Conservation (phyloP, 2,329 filamentous ascomycete genomes). For the Orbilia oligospora region DNA sequence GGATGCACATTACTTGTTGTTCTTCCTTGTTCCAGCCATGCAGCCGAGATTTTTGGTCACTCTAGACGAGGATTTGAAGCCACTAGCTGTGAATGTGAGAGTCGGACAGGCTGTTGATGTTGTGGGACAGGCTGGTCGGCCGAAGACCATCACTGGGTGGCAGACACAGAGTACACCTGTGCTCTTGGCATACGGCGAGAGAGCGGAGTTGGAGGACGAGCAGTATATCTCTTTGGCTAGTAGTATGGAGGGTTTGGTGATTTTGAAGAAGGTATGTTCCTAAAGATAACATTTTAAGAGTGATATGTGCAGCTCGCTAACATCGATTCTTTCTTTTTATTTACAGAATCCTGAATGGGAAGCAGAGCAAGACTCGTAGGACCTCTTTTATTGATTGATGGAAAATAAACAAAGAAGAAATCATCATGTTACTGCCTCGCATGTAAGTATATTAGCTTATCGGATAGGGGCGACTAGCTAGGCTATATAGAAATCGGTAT, state of each 20-base stretch:
- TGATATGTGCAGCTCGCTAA: background rate
- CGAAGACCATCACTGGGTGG: slow-evolving; percentile 99
- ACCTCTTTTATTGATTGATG: background rate
- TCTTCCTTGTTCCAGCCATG: slow-evolving; percentile 97
- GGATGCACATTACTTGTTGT: slow-evolving; percentile 90
- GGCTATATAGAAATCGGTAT: slow-evolving; percentile 54
- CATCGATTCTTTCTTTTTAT: background rate
- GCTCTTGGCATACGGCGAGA: slow-evolving; percentile 90
- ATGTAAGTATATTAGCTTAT: slow-evolving; percentile 57
- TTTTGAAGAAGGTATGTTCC: slow-evolving; percentile 81
- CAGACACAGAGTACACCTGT: slow-evolving; percentile 99
- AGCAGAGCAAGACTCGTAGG: slow-evolving; percentile 58
- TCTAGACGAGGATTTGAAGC: slow-evolving; percentile 92
- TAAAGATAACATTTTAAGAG: background rate
- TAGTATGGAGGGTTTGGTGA: slow-evolving; percentile 93
- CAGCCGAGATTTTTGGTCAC: slow-evolving; percentile 96
- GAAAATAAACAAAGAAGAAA: slow-evolving; percentile 3
- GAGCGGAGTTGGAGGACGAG: slow-evolving; percentile 97
- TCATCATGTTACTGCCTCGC: slow-evolving; percentile 21
- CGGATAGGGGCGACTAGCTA: slow-evolving; percentile 28
- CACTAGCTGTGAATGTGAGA: slow-evolving; percentile 93
- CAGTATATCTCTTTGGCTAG: slow-evolving; percentile 93
- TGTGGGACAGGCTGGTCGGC: slow-evolving; percentile 94
- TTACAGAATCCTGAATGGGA: slow-evolving; percentile 58
- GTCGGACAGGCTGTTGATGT: slow-evolving; percentile 99